Evolutionary conservation across 106 monocot genomes (phyloP).

Genomic region (Triglochin maritima): DNA sequence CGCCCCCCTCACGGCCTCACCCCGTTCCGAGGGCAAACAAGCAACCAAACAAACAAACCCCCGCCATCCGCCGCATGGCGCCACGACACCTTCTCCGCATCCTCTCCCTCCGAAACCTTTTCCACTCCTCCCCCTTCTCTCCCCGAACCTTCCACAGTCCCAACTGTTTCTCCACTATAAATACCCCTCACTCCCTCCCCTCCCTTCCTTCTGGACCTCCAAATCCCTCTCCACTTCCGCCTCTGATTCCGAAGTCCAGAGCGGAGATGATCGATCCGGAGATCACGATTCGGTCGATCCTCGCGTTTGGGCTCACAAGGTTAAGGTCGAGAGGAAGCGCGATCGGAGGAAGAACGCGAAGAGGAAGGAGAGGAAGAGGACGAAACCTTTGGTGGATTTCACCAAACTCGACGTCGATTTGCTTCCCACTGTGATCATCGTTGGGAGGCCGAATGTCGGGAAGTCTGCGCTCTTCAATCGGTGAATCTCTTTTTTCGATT

Average conservation of each 20-base stretch:
- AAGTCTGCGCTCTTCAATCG: slow-evolving; percentile 98
- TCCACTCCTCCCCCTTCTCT: too few species aligned
- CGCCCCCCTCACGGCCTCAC: too few species aligned
- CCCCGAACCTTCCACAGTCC: too few species aligned
- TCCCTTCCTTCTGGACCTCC: neutral
- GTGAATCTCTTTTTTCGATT: slow-evolving; percentile 20
- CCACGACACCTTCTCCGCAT: too few species aligned
- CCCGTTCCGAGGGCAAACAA: too few species aligned
- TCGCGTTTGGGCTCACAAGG: neutral
- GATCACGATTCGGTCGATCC: neutral
- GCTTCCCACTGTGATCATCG: slow-evolving; percentile 80
- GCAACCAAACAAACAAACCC: too few species aligned
- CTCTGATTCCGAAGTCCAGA: neutral
- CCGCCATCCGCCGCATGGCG: too few species aligned
- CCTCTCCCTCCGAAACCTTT: too few species aligned
- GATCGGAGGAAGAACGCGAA: neutral
- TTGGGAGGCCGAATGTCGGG: slow-evolving; percentile 94
- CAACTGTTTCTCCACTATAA: too few species aligned
- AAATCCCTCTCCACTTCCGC: neutral
- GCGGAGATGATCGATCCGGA: neutral
- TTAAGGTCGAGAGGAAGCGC: too few species aligned
- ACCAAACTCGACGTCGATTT: slow-evolving; percentile 54
- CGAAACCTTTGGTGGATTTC: slow-evolving; percentile 56
- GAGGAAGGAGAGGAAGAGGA: slow-evolving; percentile 6
- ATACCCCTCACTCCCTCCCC: too few species aligned